These are phyloP conservation scores for Dinochytrium kinnereticum DNA, from an alignment of 371 early-diverging fungal species.

Conservation along the genomic window DNA sequence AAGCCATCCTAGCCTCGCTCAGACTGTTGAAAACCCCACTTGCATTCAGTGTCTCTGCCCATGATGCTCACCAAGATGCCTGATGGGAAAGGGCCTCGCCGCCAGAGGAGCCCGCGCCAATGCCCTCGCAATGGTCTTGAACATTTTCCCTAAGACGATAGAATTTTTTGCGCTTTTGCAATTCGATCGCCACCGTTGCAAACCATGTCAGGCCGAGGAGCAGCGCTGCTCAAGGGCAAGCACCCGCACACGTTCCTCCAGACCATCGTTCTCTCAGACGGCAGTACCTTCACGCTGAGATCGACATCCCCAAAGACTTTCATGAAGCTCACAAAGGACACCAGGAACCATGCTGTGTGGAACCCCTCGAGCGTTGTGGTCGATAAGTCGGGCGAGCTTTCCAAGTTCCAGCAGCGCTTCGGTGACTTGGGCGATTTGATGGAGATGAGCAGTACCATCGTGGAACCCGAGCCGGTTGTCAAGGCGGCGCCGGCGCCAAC, in stretches of 20 bases:
- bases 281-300: constrained; percentile 81
- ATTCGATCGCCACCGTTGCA: background rate
- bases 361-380: constrained; percentile 73
- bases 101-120: background rate
- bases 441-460: constrained; percentile 3
- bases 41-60: no score
- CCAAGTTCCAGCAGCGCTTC: constrained; percentile 77
- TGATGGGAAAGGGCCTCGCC: background rate
- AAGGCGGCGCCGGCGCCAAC: constrained; percentile 15
- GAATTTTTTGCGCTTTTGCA: background rate
- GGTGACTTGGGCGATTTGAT: constrained; percentile 55
- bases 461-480: background rate
- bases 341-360: constrained; percentile 92
- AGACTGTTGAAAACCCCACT: no score
- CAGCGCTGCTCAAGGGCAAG: background rate
- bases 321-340: constrained; percentile 87
- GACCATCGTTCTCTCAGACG: constrained; percentile 87
- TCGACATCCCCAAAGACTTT: constrained; percentile 84
- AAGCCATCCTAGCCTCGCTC: no score
- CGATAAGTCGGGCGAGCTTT: constrained; percentile 75
- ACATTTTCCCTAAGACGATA: background rate
- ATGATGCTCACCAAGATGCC: background rate
- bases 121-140: background rate
- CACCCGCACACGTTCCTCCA: constrained; percentile 67
- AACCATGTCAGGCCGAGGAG: background rate